Conservation (phyloP, 192 early-diverging fungal species). For the Linnemannia zychae region DNA sequence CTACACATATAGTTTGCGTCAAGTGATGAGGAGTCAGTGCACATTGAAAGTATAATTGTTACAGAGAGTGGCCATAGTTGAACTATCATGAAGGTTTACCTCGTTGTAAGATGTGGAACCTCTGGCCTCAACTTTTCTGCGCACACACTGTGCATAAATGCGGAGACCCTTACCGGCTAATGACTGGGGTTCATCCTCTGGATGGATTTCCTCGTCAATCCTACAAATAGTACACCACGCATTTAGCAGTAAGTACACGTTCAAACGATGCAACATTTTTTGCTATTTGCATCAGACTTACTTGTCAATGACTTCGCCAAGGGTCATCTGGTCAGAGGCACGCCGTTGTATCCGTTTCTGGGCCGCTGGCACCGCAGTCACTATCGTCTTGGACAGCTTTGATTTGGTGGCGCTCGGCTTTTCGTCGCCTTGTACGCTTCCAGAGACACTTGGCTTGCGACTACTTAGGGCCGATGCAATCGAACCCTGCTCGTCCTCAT, state of each 20-base stretch:
- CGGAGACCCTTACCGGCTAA: slow-evolving; percentile 62
- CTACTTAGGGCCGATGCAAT: slow-evolving; percentile 26
- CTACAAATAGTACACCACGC: background rate
- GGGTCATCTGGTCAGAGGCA: background rate
- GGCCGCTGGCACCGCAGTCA: background rate
- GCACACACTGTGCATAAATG: slow-evolving; percentile 72
- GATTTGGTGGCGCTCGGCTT: background rate
- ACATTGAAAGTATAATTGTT: background rate
- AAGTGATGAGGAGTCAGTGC: background rate
- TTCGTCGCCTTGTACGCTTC: slow-evolving; percentile 15
- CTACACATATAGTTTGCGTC: slow-evolving; percentile 1
- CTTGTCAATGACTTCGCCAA: slow-evolving; percentile 21
- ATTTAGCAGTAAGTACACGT: background rate
- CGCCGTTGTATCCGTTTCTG: slow-evolving; percentile 13
- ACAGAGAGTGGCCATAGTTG: background rate
- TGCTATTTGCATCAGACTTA: background rate
- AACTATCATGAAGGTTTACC: slow-evolving; percentile 44
- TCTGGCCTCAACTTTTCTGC: slow-evolving; percentile 70
- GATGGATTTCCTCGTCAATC: slow-evolving; percentile 21
- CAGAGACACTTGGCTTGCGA: slow-evolving; percentile 20
- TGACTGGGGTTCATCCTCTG: background rate
- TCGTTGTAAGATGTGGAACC: slow-evolving; percentile 74
- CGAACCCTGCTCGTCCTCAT: background rate
- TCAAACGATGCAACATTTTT: background rate
- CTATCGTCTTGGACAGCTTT: slow-evolving; percentile 5